These are phyloP conservation scores for Aphanoascus verrucosus DNA, from an alignment of 2,329 filamentous ascomycete species.

Conservation along the genomic window DNA sequence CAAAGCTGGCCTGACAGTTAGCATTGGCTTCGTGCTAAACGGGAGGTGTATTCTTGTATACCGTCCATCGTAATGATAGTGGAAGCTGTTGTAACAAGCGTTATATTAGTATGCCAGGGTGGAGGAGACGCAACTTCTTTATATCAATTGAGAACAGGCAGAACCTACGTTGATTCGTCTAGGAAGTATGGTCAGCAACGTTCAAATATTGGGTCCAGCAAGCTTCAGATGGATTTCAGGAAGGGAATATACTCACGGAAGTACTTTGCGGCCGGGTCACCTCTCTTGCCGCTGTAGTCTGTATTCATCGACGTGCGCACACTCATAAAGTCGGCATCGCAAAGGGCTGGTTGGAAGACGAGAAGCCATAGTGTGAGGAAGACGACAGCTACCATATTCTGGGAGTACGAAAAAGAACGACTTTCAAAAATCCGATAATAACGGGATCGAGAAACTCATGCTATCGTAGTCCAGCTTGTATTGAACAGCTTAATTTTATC, in stretches of 20 bases:
- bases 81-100: constrained; percentile 18
- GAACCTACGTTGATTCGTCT: constrained; percentile 15
- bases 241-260: constrained; percentile 14
- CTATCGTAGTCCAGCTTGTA: neutral
- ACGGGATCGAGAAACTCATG: neutral
- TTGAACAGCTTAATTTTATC: neutral
- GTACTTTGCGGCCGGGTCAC: constrained; percentile 13
- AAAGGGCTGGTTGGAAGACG: constrained; percentile 14
- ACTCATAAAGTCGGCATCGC: constrained; percentile 15
- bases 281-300: constrained; percentile 14
- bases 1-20: constrained; percentile 33
- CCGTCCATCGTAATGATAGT: constrained; percentile 33
- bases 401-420: neutral
- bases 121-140: neutral
- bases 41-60: constrained; percentile 5
- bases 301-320: constrained; percentile 15
- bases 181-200: neutral
- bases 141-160: neutral
- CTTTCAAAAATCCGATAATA: neutral
- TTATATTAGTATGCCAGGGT: neutral
- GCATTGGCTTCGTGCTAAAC: neutral
- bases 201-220: neutral
- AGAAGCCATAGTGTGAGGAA: constrained; percentile 10
- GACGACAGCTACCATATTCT: constrained; percentile 6
- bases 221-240: neutral